Evolutionary conservation across 768 basidiomycete genomes (phyloP), one percentile per base, ranked within the genome.

Genomic region (Lyophyllum semitale): DNA sequence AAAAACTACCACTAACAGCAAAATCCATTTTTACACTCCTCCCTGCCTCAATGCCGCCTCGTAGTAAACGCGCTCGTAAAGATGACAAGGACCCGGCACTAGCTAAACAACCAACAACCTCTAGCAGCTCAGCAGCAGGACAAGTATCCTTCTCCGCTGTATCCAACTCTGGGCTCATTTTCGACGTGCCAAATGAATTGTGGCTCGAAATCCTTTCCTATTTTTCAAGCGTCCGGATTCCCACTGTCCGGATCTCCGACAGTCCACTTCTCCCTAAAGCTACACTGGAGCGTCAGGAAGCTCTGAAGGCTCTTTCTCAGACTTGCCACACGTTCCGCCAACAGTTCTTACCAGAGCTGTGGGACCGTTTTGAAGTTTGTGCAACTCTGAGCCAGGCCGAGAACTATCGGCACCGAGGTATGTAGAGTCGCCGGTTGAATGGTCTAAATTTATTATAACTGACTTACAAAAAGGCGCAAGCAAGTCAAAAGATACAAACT

Each of bases 231-330:
- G 49, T 70, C 13, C 64, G 59, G 5, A 51, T 64, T 25, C 65
- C 66, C 20, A 62, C 61, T 11, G 53, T 51, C 22, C 46, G 43
- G 7, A 33, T 56, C 20, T n/a, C 55, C 22, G 32, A 53, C 48
- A 27, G 35, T 15, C 55, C 52, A 13, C n/a, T 64, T 8, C 59
- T 66, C 12, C 62, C 68, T 15, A 29, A 53, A 7, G 46, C 48
- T 2, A 63, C 66, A 54, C 62, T 66, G 25, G 64, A 62, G 27
- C 68, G 71, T 23, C 61, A 63, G n/a, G 63, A 70, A 27, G 59
- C 55, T 11, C 60, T 74, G 13, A 65, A 71, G 1, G 65, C 70
- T 5, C 64, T 74, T 6, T 74, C 74, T 0, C 74, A 74, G 51
- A 71, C 72, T 0, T 71, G 70, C 51, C 58, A 52, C 20, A 43